Evolutionary conservation across 768 basidiomycete species (phyloP).

Genomic region (Sporobolomyces pararoseus): DNA sequence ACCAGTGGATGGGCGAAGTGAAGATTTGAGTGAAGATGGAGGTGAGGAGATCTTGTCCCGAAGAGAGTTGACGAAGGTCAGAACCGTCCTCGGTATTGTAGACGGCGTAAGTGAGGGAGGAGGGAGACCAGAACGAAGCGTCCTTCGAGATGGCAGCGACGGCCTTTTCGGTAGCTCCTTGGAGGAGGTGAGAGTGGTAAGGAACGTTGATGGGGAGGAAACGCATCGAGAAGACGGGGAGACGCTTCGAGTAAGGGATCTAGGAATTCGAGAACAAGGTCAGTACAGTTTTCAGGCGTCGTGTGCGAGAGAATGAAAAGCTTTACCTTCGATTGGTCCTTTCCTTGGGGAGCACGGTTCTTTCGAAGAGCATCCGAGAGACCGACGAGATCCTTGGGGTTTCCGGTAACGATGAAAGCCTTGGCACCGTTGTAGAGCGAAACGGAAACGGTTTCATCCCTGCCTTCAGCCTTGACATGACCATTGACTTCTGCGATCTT

Average conservation of each 20-base stretch:
- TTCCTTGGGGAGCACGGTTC: conserved; percentile 75
- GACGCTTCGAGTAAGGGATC: conserved; percentile 85
- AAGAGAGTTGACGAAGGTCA: conserved; percentile 64
- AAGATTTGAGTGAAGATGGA: conserved; percentile 93
- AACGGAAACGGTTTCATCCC: conserved; percentile 65
- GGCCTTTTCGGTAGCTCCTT: conserved; percentile 68
- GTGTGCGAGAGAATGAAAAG: background rate
- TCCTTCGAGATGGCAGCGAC: conserved; percentile 72
- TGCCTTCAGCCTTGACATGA: conserved; percentile 59
- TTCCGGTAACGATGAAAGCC: conserved; percentile 88
- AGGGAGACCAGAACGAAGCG: conserved; percentile 48
- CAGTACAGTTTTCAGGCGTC: background rate
- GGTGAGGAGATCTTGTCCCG: conserved; percentile 67
- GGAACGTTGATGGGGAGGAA: conserved; percentile 95
- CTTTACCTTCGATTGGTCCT: conserved; percentile 78
- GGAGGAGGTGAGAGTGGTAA: conserved; percentile 86
- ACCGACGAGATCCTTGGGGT: conserved; percentile 84
- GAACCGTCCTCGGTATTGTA: conserved; percentile 89
- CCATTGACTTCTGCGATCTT: conserved; percentile 84
- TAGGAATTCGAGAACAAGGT: background rate
- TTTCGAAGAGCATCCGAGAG: conserved; percentile 87
- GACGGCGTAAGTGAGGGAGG: conserved; percentile 74
- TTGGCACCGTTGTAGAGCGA: conserved; percentile 91
- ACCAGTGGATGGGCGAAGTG: conserved; percentile 85
- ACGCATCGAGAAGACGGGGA: conserved; percentile 83